Percentiles rank a stretch among this genome's conserved stretches.
Evolutionary conservation across 345 rosid species (phyloP).

Genomic region (Eucalyptus coolabah): DNA sequence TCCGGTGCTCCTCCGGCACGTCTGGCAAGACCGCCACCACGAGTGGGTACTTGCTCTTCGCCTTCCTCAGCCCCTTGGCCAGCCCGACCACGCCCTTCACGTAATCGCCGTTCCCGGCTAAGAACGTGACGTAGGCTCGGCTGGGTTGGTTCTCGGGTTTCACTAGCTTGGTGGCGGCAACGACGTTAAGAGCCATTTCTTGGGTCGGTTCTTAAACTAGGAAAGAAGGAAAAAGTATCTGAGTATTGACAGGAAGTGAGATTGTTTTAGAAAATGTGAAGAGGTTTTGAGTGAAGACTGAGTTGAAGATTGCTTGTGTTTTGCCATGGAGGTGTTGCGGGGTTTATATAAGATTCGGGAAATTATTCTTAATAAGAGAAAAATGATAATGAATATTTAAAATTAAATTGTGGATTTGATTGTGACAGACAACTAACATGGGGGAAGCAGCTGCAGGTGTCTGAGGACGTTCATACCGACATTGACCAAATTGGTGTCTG

Average conservation of each 20-base stretch:
- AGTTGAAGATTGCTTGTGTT: background rate
- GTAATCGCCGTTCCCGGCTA: background rate
- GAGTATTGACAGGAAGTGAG: background rate
- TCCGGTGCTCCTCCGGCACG: slow-evolving; percentile 29
- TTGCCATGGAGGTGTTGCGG: background rate
- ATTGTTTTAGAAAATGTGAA: background rate
- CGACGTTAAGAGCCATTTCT: background rate
- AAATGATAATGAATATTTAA: background rate
- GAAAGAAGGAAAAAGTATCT: background rate
- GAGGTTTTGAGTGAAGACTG: background rate
- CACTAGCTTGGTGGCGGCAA: background rate
- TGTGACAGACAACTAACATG: background rate
- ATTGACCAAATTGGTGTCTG: background rate
- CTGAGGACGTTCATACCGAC: background rate
- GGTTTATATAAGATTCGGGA: background rate
- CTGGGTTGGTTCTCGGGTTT: slow-evolving; percentile 7
- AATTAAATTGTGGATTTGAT: background rate
- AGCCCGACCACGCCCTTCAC: slow-evolving; percentile 5
- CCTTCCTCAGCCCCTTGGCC: slow-evolving; percentile 35
- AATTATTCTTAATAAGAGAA: background rate
- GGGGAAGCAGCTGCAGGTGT: background rate
- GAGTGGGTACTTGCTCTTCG: slow-evolving; percentile 18
- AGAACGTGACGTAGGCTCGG: background rate
- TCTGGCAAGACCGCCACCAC: slow-evolving; percentile 35
- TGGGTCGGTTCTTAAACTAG: background rate